A percentile compares a stretch with the other conserved stretches of the same genome.
These are phyloP conservation scores for Ustilago cynodontis DNA, from an alignment of 1,284 basidiomycete genomes.

Conservation along the genomic window DNA sequence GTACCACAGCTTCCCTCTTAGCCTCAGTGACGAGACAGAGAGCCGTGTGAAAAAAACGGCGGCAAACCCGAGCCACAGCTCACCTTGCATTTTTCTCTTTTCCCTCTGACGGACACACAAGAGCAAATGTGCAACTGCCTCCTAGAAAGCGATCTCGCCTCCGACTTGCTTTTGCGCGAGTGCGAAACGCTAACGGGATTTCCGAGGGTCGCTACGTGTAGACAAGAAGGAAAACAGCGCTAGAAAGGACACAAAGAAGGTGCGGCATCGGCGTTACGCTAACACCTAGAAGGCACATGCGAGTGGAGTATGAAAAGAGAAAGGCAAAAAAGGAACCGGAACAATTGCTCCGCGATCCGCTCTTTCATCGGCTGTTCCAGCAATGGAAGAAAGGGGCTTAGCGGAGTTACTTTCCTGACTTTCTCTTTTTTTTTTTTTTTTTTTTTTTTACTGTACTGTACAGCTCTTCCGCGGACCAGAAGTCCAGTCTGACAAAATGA, in stretches of 20 bases:
- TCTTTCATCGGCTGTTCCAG: neutral
- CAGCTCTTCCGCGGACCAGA: too few relatives aligned
- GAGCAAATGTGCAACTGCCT: too few relatives aligned
- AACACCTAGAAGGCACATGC: neutral
- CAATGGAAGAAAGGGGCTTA: neutral
- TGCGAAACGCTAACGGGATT: neutral
- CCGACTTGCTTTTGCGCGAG: neutral
- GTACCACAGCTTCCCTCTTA: neutral
- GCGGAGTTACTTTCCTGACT: neutral
- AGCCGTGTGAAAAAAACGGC: slow-evolving; percentile 3
- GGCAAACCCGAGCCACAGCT: neutral
- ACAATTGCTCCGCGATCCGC: slow-evolving; percentile 7
- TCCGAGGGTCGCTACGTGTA: neutral
- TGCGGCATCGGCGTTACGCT: neutral
- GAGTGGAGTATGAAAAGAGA: slow-evolving; percentile 4
- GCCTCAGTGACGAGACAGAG: neutral
- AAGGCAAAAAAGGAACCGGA: neutral
- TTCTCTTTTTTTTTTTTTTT: neutral
- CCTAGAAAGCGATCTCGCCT: neutral
- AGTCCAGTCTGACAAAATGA: neutral
- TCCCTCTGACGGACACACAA: neutral
- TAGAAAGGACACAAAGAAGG: neutral
- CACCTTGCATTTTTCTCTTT: neutral
- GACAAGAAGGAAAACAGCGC: neutral
- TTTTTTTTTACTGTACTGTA: too few relatives aligned